phyloP scores from a whole-genome alignment of 176 grass and related monocot genomes.

The Leersia perrieri region DNA sequence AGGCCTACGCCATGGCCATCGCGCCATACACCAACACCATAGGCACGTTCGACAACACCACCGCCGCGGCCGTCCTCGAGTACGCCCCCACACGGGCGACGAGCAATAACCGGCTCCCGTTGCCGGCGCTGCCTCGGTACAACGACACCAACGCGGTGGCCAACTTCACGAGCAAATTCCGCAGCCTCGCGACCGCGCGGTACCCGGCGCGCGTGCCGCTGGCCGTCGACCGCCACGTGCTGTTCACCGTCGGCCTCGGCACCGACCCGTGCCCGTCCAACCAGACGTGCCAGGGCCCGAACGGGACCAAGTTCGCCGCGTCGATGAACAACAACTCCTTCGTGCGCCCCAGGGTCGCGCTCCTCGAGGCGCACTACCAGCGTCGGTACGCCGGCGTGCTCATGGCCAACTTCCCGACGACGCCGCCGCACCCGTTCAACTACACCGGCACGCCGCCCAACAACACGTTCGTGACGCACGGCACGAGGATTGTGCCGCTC shows the following conservation, averaged over 20 bases:
- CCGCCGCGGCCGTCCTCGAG: constrained; percentile 46
- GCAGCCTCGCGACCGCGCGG: constrained; percentile 29
- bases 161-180: constrained; percentile 51
- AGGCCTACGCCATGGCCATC: constrained; percentile 58
- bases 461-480: constrained; percentile 50
- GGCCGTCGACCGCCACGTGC: constrained; percentile 46
- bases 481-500: constrained; percentile 45
- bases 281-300: constrained; percentile 70
- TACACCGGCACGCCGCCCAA: constrained; percentile 63
- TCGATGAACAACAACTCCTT: constrained; percentile 81
- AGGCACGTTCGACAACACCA: constrained; percentile 82
- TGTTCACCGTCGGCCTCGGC: constrained; percentile 74
- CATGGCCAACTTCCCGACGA: constrained; percentile 46
- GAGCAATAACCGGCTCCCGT: not conserved
- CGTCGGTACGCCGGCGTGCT: constrained; percentile 54
- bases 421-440: constrained; percentile 60
- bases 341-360: constrained; percentile 28
- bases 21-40: constrained; percentile 53
- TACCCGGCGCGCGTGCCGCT: constrained; percentile 49
- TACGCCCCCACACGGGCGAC: constrained; percentile 29
- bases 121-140: constrained; percentile 44
- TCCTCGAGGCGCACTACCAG: constrained; percentile 66
- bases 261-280: constrained; percentile 62
- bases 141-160: constrained; percentile 55
- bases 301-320: constrained; percentile 66